phyloP scores from a whole-genome alignment of 2,329 filamentous ascomycete genomes.

The Fusarium marasasianum region DNA sequence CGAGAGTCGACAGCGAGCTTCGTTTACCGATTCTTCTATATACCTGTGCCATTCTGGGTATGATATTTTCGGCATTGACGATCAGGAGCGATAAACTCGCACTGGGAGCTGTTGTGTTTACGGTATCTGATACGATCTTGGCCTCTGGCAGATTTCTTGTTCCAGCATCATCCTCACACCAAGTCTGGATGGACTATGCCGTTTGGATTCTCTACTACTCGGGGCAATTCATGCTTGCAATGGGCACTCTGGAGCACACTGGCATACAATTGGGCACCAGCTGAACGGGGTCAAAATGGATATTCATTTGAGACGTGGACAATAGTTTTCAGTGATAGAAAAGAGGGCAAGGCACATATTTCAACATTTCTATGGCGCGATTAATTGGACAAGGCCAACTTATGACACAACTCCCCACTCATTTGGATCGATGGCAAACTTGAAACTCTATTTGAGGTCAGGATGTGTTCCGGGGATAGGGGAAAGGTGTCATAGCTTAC shows the following conservation, averaged over 20 bases:
- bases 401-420: not conserved
- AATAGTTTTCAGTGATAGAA: fast-evolving
- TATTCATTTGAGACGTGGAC: fast-evolving
- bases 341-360: fast-evolving
- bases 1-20: not conserved
- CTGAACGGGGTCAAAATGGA: not conserved
- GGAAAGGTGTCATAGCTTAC: not conserved
- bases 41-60: not conserved
- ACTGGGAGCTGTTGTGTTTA: not conserved
- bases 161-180: not conserved
- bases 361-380: not conserved
- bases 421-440: not conserved
- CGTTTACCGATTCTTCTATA: not conserved
- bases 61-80: not conserved
- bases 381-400: not conserved
- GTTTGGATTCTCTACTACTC: not conserved
- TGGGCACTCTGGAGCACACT: not conserved
- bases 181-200: not conserved
- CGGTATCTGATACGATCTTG: not conserved
- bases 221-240: not conserved
- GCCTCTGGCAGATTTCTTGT: not conserved
- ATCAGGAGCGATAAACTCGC: not conserved
- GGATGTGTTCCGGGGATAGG: fast-evolving
- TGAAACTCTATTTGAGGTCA: not conserved
- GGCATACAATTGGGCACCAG: not conserved